Conservation (phyloP, 495 filamentous ascomycete genomes). For the Lophiostoma macrostomum region DNA sequence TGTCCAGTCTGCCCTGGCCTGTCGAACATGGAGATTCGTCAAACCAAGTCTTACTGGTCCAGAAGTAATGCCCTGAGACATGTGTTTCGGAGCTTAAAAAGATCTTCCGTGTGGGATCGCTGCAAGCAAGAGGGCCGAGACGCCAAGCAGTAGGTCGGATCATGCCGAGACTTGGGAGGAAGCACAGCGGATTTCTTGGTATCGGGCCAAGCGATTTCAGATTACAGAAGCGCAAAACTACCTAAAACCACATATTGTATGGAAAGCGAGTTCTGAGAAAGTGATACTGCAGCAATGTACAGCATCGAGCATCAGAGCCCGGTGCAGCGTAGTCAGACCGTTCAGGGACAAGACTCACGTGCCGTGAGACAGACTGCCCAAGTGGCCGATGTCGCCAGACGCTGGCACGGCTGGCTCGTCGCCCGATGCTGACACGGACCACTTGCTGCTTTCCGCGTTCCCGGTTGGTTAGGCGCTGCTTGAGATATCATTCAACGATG, state of each 20-base stretch:
- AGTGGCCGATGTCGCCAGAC: constrained; percentile 15
- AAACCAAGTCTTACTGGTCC: constrained; percentile 8
- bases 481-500: not conserved
- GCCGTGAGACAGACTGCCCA: not conserved
- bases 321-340: not conserved
- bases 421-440: not conserved
- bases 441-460: no score
- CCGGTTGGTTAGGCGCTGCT: not conserved
- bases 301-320: constrained; percentile 19
- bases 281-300: constrained; percentile 10
- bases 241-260: not conserved
- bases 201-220: constrained; percentile 10
- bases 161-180: not conserved
- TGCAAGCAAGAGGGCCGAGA: not conserved
- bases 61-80: not conserved
- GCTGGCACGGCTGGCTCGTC: not conserved
- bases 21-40: not conserved
- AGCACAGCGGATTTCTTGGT: constrained; percentile 4
- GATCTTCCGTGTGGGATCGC: not conserved
- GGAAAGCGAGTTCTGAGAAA: not conserved
- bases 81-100: not conserved
- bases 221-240: not conserved
- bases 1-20: not conserved
- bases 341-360: constrained; percentile 13
- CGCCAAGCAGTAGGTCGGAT: constrained; percentile 10